Conservation (phyloP, 2,329 filamentous ascomycete species). For the Sporothrix variecibatus region DNA sequence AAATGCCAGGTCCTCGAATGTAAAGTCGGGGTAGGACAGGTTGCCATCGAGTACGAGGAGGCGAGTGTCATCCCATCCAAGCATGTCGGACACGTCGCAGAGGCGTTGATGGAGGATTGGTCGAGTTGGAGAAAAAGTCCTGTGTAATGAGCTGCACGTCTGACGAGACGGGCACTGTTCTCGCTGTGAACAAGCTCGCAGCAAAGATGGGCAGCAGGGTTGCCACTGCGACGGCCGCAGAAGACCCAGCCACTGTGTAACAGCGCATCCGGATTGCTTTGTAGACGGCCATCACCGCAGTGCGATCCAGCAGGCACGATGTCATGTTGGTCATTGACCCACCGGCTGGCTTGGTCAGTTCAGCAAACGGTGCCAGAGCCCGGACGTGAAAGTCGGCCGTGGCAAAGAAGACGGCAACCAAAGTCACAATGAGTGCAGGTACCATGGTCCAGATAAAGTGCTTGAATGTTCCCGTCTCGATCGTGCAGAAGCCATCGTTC, state of each 20-base stretch:
- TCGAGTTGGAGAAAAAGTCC: slow-evolving; percentile 39
- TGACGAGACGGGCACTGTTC: slow-evolving; percentile 34
- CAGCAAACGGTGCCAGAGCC: slow-evolving; percentile 39
- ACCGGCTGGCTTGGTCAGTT: slow-evolving; percentile 32
- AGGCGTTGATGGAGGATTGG: not conserved
- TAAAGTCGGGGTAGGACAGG: slow-evolving; percentile 41
- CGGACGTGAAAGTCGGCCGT: slow-evolving; percentile 39
- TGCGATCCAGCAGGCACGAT: slow-evolving; percentile 40
- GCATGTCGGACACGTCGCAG: slow-evolving; percentile 29
- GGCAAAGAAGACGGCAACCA: slow-evolving; percentile 38
- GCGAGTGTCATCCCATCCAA: slow-evolving; percentile 38
- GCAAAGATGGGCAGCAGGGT: slow-evolving; percentile 38
- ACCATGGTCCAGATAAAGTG: slow-evolving; percentile 42
- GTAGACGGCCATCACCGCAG: slow-evolving; percentile 35
- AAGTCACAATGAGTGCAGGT: slow-evolving; percentile 37
- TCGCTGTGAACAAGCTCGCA: slow-evolving; percentile 39
- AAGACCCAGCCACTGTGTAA: slow-evolving; percentile 21
- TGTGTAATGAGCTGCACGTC: slow-evolving; percentile 34
- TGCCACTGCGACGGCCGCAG: slow-evolving; percentile 35
- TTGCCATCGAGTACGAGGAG: slow-evolving; percentile 42
- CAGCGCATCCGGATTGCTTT: slow-evolving; percentile 31
- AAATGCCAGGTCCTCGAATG: slow-evolving; percentile 40
- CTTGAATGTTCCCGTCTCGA: slow-evolving; percentile 33
- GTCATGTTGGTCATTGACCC: slow-evolving; percentile 38
- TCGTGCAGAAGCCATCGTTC: slow-evolving; percentile 38